Percentiles rank a stretch among this genome's conserved stretches.
Conservation (phyloP, 2,329 filamentous ascomycete genomes). For the Epichloe elymi region DNA sequence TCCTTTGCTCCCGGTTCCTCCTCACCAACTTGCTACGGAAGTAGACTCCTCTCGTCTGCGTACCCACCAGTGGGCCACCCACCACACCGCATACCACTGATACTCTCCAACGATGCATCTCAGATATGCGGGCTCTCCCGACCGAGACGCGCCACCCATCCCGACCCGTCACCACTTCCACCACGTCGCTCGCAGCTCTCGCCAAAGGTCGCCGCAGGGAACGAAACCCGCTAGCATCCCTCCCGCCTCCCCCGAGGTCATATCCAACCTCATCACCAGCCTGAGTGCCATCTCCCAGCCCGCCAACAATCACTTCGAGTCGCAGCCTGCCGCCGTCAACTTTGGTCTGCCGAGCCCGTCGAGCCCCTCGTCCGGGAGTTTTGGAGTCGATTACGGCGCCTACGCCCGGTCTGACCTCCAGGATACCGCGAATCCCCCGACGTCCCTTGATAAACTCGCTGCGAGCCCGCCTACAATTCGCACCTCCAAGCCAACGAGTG, state of each 20-base stretch:
- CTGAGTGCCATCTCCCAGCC: slow-evolving; percentile 56
- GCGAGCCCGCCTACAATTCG: slow-evolving; percentile 60
- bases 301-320: slow-evolving; percentile 57
- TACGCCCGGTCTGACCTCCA: slow-evolving; percentile 40
- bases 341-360: slow-evolving; percentile 27
- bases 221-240: slow-evolving; percentile 12
- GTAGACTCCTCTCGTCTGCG: background rate
- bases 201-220: slow-evolving; percentile 6
- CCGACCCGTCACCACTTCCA: slow-evolving; percentile 12
- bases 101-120: slow-evolving; percentile 13
- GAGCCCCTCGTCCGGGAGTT: slow-evolving; percentile 33
- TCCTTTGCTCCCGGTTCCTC: background rate
- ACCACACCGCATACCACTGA: background rate
- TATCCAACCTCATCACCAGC: slow-evolving; percentile 56
- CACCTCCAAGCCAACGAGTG: slow-evolving; percentile 70
- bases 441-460: slow-evolving; percentile 45
- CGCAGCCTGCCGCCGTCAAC: slow-evolving; percentile 29
- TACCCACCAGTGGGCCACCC: background rate
- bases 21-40: background rate
- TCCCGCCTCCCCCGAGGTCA: slow-evolving; percentile 57
- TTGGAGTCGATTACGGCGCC: slow-evolving; percentile 62
- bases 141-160: slow-evolving; percentile 19
- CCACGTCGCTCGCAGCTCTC: slow-evolving; percentile 4
- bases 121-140: slow-evolving; percentile 2
- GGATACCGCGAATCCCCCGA: slow-evolving; percentile 31